Evolutionary conservation across 2,329 filamentous ascomycete species (phyloP).

Genomic region (Fusarium sambucinum): DNA sequence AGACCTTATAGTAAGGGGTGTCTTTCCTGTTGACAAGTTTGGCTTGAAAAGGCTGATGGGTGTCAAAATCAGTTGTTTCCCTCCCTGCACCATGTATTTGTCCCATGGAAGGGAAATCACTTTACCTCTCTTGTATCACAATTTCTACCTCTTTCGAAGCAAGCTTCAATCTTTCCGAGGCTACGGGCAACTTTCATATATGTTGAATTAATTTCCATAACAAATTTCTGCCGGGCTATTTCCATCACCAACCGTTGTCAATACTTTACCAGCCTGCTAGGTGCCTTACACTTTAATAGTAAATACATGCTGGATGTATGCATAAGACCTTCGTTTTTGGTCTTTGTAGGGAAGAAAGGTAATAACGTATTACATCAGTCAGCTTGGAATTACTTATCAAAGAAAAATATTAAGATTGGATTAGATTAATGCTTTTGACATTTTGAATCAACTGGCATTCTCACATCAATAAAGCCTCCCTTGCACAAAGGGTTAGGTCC

Average conservation of each 20-base stretch:
- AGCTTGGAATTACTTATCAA: too few species aligned
- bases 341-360: background rate
- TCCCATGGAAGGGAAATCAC: too few species aligned
- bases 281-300: background rate
- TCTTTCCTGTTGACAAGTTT: background rate
- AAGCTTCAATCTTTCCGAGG: background rate
- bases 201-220: background rate
- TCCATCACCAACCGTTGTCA: background rate
- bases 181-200: background rate
- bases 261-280: background rate
- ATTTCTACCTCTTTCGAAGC: background rate
- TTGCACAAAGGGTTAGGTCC: constrained; percentile 16
- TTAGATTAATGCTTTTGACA: background rate
- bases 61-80: background rate
- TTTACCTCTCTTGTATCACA: background rate
- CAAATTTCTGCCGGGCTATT: background rate
- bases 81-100: background rate
- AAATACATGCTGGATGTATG: background rate
- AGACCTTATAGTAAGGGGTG: background rate
- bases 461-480: constrained; percentile 5
- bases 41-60: background rate
- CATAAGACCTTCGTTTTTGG: background rate
- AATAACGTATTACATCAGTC: background rate
- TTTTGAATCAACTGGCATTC: background rate
- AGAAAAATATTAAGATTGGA: background rate